These are phyloP conservation scores for Santalum album DNA, from an alignment of 164 flowering plant species.

Conservation along the genomic window DNA sequence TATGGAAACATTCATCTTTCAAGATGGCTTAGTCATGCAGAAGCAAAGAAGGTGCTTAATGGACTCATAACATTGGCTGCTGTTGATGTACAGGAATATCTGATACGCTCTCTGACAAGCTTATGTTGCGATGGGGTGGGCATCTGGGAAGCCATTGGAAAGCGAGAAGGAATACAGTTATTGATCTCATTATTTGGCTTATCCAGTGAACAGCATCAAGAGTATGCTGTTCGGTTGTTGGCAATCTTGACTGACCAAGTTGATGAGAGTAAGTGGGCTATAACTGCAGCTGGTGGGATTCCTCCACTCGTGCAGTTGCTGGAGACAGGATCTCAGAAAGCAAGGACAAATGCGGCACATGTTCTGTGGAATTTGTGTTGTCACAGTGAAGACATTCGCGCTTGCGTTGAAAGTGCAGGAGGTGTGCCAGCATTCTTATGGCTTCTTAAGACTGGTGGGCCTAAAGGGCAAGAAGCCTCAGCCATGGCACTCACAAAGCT, in stretches of 20 bases:
- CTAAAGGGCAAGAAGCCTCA: conserved; percentile 73
- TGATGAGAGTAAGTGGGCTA: conserved; percentile 96
- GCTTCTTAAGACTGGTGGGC: conserved; percentile 71
- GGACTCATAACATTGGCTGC: conserved; percentile 72
- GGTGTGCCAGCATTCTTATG: conserved; percentile 71
- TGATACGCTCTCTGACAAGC: conserved; percentile 53
- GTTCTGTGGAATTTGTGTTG: conserved; percentile 68
- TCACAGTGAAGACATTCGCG: conserved; percentile 91
- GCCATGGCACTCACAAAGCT: conserved; percentile 68
- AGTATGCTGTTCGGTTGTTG: conserved; percentile 62
- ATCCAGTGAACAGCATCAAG: conserved; percentile 90
- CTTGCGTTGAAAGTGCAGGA: conserved; percentile 88
- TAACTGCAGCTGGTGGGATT: conserved; percentile 97
- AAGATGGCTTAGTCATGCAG: conserved; percentile 49
- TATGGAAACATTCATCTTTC: conserved; percentile 62
- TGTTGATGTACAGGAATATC: conserved; percentile 62
- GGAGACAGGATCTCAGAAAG: conserved; percentile 73
- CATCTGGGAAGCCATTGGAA: conserved; percentile 71
- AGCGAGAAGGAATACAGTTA: conserved; percentile 82
- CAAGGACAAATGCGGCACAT: conserved; percentile 70
- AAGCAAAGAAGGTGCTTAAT: conserved; percentile 65
- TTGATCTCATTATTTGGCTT: conserved; percentile 75
- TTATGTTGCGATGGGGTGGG: conserved; percentile 51
- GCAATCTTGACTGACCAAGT: conserved; percentile 71
- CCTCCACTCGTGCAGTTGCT: conserved; percentile 82